These are phyloP conservation scores for Chlamydomonas applanata DNA, from an alignment of 139 green algal species.

Conservation along the genomic window DNA sequence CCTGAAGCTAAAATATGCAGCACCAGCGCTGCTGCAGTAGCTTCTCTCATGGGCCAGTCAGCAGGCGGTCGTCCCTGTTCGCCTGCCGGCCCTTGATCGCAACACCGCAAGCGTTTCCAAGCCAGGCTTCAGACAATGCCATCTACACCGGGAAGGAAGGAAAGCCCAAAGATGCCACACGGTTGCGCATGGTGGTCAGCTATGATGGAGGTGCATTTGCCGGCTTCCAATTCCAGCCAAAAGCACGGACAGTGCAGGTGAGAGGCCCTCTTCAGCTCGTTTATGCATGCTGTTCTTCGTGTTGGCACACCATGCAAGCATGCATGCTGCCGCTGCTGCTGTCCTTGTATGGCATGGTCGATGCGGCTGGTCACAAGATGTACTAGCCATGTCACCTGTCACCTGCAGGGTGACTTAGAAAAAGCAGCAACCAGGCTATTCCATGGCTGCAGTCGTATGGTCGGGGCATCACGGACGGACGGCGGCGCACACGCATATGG, in stretches of 20 bases:
- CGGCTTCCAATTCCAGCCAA: slow-evolving; percentile 49
- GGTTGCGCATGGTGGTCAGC: background rate
- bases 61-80: too few species aligned
- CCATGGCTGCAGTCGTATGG: slow-evolving; percentile 20
- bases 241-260: slow-evolving; percentile 36
- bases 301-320: too few species aligned
- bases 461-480: slow-evolving; percentile 44
- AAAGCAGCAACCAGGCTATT: slow-evolving; percentile 31
- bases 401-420: slow-evolving; percentile 40
- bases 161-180: too few species aligned
- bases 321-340: too few species aligned
- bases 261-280: background rate
- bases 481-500: slow-evolving; percentile 40
- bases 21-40: too few species aligned
- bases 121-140: too few species aligned
- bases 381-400: background rate
- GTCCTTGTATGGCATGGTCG: background rate
- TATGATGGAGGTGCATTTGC: slow-evolving; percentile 44
- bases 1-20: too few species aligned
- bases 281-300: background rate
- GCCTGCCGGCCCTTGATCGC: too few species aligned
- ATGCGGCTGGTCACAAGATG: background rate
- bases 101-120: too few species aligned
- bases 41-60: too few species aligned
- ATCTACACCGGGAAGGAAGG: too few species aligned